phyloP scores from a whole-genome alignment of 305 asterid species.

The Fraxinus floribunda region DNA sequence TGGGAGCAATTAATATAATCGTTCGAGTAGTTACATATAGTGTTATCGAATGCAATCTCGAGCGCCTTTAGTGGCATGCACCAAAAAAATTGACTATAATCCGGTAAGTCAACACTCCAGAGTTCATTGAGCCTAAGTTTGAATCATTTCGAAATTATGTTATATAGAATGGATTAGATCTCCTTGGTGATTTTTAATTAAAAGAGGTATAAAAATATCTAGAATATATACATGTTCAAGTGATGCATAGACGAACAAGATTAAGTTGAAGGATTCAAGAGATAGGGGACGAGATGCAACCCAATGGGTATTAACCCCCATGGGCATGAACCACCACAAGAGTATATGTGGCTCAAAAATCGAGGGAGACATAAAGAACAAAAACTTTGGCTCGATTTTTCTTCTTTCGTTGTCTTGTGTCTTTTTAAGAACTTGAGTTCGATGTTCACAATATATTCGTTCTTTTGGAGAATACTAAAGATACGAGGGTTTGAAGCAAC shows the following conservation, averaged over 20 bases:
- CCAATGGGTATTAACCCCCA: neutral
- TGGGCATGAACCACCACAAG: neutral
- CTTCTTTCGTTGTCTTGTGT: neutral
- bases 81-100: too few relatives aligned
- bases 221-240: neutral
- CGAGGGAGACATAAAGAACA: neutral
- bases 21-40: neutral
- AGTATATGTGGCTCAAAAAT: neutral
- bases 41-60: neutral
- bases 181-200: neutral
- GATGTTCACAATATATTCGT: neutral
- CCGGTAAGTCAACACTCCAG: neutral
- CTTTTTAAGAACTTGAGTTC: neutral
- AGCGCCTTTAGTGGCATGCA: too few relatives aligned
- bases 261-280: neutral
- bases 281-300: neutral
- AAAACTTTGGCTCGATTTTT: neutral
- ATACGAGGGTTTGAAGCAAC: neutral
- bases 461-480: neutral
- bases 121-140: neutral
- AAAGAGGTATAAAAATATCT: neutral
- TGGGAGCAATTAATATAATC: neutral
- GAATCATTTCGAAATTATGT: neutral
- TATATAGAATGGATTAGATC: neutral
- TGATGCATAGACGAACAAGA: neutral